phyloP scores from a whole-genome alignment of 140 eudicot species.

The Anethum foeniculum region DNA sequence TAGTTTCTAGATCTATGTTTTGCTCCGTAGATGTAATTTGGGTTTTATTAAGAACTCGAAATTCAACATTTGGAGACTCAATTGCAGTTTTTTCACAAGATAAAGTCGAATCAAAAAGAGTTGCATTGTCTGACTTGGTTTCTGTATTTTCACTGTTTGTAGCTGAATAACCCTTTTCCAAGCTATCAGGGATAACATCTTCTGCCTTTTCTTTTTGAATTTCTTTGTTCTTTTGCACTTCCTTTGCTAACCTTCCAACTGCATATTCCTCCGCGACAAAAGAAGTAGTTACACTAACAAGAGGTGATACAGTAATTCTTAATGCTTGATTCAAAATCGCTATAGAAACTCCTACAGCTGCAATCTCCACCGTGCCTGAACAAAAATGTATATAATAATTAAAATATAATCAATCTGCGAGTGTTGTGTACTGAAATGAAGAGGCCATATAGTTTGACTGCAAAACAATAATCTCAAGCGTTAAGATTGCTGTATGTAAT shows the following conservation, averaged over 20 bases:
- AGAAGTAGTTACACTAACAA: slow-evolving; percentile 71
- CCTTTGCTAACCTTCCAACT: slow-evolving; percentile 12
- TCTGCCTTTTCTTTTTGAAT: neutral
- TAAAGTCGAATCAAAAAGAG: neutral
- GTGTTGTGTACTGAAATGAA: neutral
- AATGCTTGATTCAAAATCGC: slow-evolving; percentile 70
- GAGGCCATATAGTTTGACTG: neutral
- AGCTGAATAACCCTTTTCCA: slow-evolving; percentile 13
- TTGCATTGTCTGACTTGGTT: slow-evolving; percentile 2
- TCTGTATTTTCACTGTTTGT: slow-evolving; percentile 7
- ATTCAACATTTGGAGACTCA: slow-evolving; percentile 11
- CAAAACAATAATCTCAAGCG: neutral
- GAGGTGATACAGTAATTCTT: slow-evolving; percentile 63
- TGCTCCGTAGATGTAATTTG: slow-evolving; percentile 20
- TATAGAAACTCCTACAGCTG: slow-evolving; percentile 65
- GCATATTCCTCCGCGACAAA: slow-evolving; percentile 81
- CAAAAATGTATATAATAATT: neutral
- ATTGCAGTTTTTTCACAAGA: slow-evolving; percentile 9
- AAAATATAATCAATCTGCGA: neutral
- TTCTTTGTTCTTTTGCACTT: slow-evolving; percentile 6
- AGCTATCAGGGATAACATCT: slow-evolving; percentile 15
- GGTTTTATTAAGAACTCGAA: neutral
- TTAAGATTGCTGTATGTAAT: neutral
- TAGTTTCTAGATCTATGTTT: slow-evolving; percentile 51
- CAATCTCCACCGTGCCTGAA: slow-evolving; percentile 65